Percentiles rank a stretch among this genome's conserved stretches.
Conservation (phyloP, 805 yeast species). For the Candida michaelii region DNA sequence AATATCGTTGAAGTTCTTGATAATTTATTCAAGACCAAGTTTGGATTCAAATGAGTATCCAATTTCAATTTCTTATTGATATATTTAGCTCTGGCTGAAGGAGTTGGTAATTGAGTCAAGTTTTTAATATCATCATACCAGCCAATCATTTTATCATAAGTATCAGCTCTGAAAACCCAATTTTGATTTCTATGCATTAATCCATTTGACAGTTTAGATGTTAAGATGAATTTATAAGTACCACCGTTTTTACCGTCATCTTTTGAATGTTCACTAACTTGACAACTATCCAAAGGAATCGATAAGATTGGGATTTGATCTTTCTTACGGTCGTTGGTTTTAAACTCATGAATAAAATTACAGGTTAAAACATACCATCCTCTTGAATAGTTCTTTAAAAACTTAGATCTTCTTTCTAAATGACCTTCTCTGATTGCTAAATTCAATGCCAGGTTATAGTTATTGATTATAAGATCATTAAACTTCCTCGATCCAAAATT, state of each 20-base stretch:
- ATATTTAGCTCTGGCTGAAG: constrained; percentile 53
- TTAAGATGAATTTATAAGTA: constrained; percentile 74
- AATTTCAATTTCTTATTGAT: constrained; percentile 24
- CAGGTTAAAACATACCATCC: constrained; percentile 93
- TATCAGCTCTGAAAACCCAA: constrained; percentile 92
- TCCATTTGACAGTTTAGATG: constrained; percentile 69
- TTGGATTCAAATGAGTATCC: constrained; percentile 15
- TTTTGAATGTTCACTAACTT: constrained; percentile 78
- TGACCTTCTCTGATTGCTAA: constrained; percentile 67
- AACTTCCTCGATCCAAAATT: constrained; percentile 37
- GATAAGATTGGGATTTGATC: constrained; percentile 86
- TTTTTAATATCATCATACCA: constrained; percentile 82
- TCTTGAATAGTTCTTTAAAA: constrained; percentile 82
- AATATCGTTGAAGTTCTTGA: constrained; percentile 15
- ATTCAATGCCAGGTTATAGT: constrained; percentile 69
- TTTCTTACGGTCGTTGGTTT: constrained; percentile 73
- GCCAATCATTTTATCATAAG: constrained; percentile 71
- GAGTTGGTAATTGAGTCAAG: constrained; percentile 62
- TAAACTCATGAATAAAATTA: constrained; percentile 85
- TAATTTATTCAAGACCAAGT: constrained; percentile 12
- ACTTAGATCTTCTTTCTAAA: constrained; percentile 88
- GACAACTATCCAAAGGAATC: constrained; percentile 72
- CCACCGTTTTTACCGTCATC: constrained; percentile 59
- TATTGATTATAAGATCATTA: constrained; percentile 60
- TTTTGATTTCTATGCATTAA: constrained; percentile 79